Base-by-base conservation (phyloP, 345 rosid genomes). In the Boechera divaricarpa region DNA sequence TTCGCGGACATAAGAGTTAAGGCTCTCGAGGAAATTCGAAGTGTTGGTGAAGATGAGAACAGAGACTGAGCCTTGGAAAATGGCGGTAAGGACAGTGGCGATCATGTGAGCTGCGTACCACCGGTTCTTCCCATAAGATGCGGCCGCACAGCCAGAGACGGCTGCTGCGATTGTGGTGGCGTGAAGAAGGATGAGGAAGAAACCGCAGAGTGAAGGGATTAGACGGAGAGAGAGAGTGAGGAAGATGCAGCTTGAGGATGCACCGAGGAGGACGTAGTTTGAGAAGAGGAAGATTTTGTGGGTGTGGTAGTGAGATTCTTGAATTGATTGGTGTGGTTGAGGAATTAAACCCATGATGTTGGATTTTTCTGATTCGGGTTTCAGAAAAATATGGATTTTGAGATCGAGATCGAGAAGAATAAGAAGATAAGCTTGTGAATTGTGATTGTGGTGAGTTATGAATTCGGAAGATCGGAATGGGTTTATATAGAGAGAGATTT, bases 21-120 rank as follows among this genome's bases (percentile, higher is more conserved):
- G 81, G 45, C 86, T 73, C 53, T 81, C 83, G 0, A 94, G 86
- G 56, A 94, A 90, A 63, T 85, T 84, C n/a, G 79, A 70, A 0
- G 98, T 90, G 61, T 91, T 84, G 1, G 90, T 87, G 77, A 91
- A 89, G 62, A 92, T 88, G 74, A 94, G 63, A 18, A 94, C 92
- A 2, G 97, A 89, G 4, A 92, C 88, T 0, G 98, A 94, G 0
- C 98, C 98, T 64, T 94, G 97, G 80, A 94, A 94, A 6, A 94
- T 94, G 4, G 98, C 98, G 0, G 98, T 86, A 33, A 90, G 82
- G 38, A 92, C 95, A 0, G 98, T 86, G 12, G 88, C 84, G 31
- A 92, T 94, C 98, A 94, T 88, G 85, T 90, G 95, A 5, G 93
- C 87, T 1, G 89, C 89, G 13, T 90, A 92, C 97, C 98, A 94